Percentiles rank a stretch among this genome's conserved stretches.
Evolutionary conservation across 2,329 filamentous ascomycete species (phyloP).

Genomic region (Ceratocystis lukuohia): DNA sequence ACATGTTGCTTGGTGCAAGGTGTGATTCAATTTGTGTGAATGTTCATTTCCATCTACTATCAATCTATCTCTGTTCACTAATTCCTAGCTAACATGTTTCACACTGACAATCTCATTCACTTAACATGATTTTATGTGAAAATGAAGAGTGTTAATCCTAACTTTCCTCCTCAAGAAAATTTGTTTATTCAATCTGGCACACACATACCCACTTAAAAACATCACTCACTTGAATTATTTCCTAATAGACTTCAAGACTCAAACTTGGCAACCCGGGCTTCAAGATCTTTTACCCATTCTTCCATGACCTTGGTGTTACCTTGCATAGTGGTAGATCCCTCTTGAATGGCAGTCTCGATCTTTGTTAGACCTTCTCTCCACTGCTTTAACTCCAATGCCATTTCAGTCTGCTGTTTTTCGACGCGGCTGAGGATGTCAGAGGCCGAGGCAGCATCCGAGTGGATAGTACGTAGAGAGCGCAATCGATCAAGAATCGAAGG

Average conservation of each 20-base stretch:
- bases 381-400: conserved; percentile 68
- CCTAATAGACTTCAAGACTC: not conserved
- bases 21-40: no score
- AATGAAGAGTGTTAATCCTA: not conserved
- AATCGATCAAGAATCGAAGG: conserved; percentile 76
- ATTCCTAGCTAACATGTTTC: no score
- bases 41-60: no score
- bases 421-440: conserved; percentile 63
- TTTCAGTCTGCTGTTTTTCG: conserved; percentile 67
- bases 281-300: conserved; percentile 76
- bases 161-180: not conserved
- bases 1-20: no score
- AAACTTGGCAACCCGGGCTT: conserved; percentile 53
- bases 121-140: no score
- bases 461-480: conserved; percentile 68
- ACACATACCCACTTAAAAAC: not conserved
- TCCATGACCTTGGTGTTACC: conserved; percentile 77
- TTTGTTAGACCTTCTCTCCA: conserved; percentile 73
- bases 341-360: conserved; percentile 60
- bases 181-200: not conserved
- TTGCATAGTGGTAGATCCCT: conserved; percentile 56
- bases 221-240: not conserved
- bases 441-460: conserved; percentile 74
- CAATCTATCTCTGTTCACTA: no score
- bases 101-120: no score